These are phyloP conservation scores for Mycena kentingensis DNA, from an alignment of 768 basidiomycete genomes.

Conservation along the genomic window DNA sequence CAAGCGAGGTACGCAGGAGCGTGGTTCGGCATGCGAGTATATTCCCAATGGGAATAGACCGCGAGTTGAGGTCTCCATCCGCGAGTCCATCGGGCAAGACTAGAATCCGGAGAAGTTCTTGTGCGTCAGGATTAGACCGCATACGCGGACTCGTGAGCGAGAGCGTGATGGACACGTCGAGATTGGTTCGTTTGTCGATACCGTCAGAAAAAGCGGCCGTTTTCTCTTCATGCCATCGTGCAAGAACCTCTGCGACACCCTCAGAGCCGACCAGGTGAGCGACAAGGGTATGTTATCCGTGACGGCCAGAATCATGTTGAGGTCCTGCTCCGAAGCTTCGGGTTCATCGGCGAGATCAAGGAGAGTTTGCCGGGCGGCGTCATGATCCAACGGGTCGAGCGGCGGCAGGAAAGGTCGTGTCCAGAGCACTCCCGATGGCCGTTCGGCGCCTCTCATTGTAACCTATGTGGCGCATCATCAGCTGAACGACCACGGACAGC, in stretches of 20 bases:
- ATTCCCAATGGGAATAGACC: neutral
- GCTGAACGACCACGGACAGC: neutral
- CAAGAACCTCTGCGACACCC: neutral
- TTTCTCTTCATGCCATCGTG: constrained; percentile 6
- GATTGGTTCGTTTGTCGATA: constrained; percentile 2
- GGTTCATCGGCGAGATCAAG: constrained; percentile 7
- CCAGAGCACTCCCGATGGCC: constrained; percentile 1
- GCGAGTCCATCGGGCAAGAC: neutral
- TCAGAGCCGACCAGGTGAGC: constrained; percentile 2
- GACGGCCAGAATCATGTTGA: neutral
- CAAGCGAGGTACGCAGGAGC: neutral
- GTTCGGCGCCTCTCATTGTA: constrained; percentile 15
- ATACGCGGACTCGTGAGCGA: constrained; percentile 13
- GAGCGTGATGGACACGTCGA: constrained; percentile 3
- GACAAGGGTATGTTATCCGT: constrained; percentile 7
- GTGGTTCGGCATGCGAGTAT: neutral
- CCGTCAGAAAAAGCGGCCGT: constrained; percentile 6
- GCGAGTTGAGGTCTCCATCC: neutral
- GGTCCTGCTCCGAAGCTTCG: neutral
- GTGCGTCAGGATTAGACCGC: neutral
- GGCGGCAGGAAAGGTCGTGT: constrained; percentile 7
- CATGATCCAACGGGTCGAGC: neutral
- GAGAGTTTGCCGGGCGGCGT: constrained; percentile 9
- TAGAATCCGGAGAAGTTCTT: neutral
- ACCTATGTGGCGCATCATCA: neutral